Percentiles rank a stretch among this genome's conserved stretches.
These are phyloP conservation scores for Pseudogymnoascus sp. DNA, from an alignment of 2,329 filamentous ascomycete genomes.

Conservation along the genomic window DNA sequence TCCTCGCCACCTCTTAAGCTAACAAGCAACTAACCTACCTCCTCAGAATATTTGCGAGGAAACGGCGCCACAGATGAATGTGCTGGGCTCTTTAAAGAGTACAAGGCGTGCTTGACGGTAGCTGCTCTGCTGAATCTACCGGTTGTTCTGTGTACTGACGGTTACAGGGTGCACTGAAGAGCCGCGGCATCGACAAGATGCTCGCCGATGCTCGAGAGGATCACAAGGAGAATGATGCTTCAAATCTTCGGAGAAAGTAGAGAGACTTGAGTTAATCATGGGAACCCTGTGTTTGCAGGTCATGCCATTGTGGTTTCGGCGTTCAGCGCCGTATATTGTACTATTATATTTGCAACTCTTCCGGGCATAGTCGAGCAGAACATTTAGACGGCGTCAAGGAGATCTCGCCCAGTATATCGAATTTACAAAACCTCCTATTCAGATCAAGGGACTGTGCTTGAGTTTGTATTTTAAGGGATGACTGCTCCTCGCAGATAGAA, in stretches of 20 bases:
- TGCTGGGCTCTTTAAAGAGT: constrained; percentile 74
- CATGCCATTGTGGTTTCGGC: neutral
- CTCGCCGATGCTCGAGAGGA: constrained; percentile 84
- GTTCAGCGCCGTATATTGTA: neutral
- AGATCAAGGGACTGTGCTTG: neutral
- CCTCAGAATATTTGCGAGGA: constrained; percentile 79
- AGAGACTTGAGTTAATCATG: neutral
- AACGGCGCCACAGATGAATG: constrained; percentile 78
- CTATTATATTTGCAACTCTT: neutral
- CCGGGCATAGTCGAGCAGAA: neutral
- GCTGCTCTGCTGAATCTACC: constrained; percentile 12
- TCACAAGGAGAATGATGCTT: constrained; percentile 75
- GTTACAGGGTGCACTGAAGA: constrained; percentile 69
- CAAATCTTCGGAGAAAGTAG: constrained; percentile 47
- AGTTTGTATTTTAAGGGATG: neutral
- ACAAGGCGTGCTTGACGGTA: constrained; percentile 78
- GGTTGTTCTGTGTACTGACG: neutral
- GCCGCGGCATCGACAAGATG: constrained; percentile 85
- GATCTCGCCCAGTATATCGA: neutral
- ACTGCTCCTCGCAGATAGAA: neutral
- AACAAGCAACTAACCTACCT: constrained; percentile 11
- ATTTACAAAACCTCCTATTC: neutral
- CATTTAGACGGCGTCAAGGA: neutral
- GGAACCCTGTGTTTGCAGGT: neutral
- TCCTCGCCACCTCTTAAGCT: constrained; percentile 15